Evolutionary conservation across 495 filamentous ascomycete genomes (phyloP), one percentile per base, ranked within the genome.

Genomic region (Mycothermus thermophilus): DNA sequence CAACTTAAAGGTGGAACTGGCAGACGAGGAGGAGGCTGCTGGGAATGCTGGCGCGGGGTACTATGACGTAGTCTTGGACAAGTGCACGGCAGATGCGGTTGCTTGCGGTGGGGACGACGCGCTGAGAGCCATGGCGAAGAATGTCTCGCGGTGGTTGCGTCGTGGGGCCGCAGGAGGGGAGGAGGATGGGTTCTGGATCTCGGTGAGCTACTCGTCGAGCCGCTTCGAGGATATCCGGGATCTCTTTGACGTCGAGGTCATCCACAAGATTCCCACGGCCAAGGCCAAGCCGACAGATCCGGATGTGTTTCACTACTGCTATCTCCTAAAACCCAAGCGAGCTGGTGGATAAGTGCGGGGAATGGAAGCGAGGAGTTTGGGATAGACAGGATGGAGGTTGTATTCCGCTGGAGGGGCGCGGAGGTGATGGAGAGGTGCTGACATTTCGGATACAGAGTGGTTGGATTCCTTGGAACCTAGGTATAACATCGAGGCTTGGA

Each of bases 61-160:
- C n/a, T 62, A 49, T 24, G 39, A 52, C 12, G 28, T 63, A 9
- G 57, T 56, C 1, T 29, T 65, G 6, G 61, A 65, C 41, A 65
- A 63, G 38, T 51, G 57, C 46, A 60, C 61, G 4, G 53, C 40
- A 18, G 61, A 65, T 23, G 58, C 61, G 5, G 41, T 65, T 13
- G 40, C 59, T 2, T 65, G 61, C 34, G 51, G 50, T 7, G 57
- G 49, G 4, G 40, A 38, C 3, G 40, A 37, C 3, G 43, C 55
- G 3, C 10, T 65, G 12, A 12, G 35, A 10, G 18, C 35, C 2
- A 60, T 63, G 55, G 51, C 50, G 0, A 20, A 40, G 3, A 30
- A 40, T 0, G 44, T 65, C 5, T 32, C 30, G 9, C 33, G 31
- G 10, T 45, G 30, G 13, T 40, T 65, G 5, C n/a, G n/a, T n/a